A percentile compares a stretch with the other conserved stretches of the same genome.
phyloP scores from a whole-genome alignment of 495 filamentous ascomycete genomes.

The Aspergillus homomorphus region DNA sequence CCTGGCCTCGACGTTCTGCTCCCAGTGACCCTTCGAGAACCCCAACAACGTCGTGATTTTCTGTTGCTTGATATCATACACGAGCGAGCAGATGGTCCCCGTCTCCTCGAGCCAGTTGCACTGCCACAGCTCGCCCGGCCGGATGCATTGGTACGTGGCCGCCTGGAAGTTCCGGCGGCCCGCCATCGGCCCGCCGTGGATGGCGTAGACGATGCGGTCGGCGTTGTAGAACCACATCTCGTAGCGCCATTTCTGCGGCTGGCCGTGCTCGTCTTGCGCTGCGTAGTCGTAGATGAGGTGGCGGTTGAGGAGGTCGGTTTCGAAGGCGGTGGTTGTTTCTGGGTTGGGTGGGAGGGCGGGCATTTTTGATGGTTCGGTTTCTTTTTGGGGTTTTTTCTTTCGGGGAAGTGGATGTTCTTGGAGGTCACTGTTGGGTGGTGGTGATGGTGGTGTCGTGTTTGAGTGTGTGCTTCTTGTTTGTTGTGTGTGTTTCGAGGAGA shows the following conservation, averaged over 20 bases:
- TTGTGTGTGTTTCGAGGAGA: too few species aligned
- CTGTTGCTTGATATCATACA: conserved; percentile 33
- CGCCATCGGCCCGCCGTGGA: conserved; percentile 42
- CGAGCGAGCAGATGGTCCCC: conserved; percentile 37
- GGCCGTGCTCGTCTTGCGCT: conserved; percentile 26
- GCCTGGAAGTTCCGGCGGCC: conserved; percentile 38
- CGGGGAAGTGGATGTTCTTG: too few species aligned
- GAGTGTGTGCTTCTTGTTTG: too few species aligned
- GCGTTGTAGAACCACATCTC: conserved; percentile 45
- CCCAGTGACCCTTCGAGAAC: conserved; percentile 41
- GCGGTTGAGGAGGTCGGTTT: conserved; percentile 34
- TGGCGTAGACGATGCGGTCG: conserved; percentile 40
- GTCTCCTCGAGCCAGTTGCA: conserved; percentile 44
- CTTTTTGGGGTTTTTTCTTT: too few species aligned
- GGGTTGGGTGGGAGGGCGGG: conserved; percentile 24
- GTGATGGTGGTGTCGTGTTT: neutral
- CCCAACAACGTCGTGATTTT: conserved; percentile 34
- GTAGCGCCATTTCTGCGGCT: conserved; percentile 43
- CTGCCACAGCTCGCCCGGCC: conserved; percentile 37
- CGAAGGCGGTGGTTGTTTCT: conserved; percentile 23
- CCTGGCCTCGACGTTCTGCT: conserved; percentile 31
- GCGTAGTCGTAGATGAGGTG: conserved; percentile 44
- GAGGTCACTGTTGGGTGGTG: too few species aligned
- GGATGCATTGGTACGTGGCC: conserved; percentile 40
- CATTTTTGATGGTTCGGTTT: conserved; percentile 21